Evolutionary conservation across 345 rosid genomes (phyloP).

Genomic region (Psidium friedrichsthalianum): DNA sequence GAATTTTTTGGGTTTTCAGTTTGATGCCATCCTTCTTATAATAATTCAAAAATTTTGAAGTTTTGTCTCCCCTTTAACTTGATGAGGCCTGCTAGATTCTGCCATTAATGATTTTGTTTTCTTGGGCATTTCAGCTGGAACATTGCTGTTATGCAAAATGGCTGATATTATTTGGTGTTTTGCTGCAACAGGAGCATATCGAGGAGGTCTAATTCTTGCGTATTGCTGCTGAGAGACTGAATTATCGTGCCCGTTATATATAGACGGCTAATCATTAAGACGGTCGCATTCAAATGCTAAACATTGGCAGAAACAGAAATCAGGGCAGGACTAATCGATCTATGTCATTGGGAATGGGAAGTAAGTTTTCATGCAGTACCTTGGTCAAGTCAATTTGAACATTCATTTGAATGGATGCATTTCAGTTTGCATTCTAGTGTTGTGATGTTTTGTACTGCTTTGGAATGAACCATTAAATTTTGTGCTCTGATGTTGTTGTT

Average conservation of each 20-base stretch:
- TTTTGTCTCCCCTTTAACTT: not conserved
- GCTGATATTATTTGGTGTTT: not conserved
- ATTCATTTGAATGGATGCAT: not conserved
- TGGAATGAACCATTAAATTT: not conserved
- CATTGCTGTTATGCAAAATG: not conserved
- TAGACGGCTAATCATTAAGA: not conserved
- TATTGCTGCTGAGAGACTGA: not conserved
- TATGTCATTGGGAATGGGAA: not conserved
- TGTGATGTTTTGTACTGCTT: not conserved
- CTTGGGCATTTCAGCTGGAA: not conserved
- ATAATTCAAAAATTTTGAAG: not conserved
- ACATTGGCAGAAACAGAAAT: not conserved
- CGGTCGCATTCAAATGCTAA: not conserved
- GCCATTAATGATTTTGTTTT: not conserved
- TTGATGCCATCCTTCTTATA: not conserved
- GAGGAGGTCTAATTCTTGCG: not conserved
- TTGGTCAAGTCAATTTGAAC: not conserved
- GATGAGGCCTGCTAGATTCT: not conserved
- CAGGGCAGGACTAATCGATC: not conserved
- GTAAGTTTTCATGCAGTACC: not conserved
- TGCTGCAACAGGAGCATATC: slow-evolving; percentile 2
- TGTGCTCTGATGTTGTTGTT: not conserved
- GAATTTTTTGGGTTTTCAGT: not conserved
- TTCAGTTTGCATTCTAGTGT: not conserved
- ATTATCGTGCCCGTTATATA: not conserved